Evolutionary conservation across 345 rosid species (phyloP), one percentile per base, ranked within the genome.

Genomic region (Aquilaria yunnanensis): DNA sequence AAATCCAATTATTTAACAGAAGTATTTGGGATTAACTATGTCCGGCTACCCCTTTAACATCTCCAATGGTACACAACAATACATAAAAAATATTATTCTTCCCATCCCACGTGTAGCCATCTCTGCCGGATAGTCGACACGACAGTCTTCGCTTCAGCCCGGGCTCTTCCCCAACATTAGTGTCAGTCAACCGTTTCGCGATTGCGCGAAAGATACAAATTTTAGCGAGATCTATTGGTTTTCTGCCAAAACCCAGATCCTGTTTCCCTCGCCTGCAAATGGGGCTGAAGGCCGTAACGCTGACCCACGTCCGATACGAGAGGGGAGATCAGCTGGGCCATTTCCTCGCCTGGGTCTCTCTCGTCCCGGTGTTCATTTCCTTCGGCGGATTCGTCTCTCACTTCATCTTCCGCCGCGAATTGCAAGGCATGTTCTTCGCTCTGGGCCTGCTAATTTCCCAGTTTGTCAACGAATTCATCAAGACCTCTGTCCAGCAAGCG

Each of bases 301-400:
- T 85, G n/a, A 88, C 96, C 6, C 96, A 88, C 74, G 96, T 94
- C 54, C 81, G 99, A 2, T 94, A 90, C 81, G 80, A 56, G 6
- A 80, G 75, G 34, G 96, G 96, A 10, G 97, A 94, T 49, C 85
- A 34, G 45, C 60, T 94, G 12, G 97, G 97, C 34, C 90, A 85
- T 57, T 88, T 91, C 76, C 84, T 94, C 9, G 97, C 93, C 5
- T 94, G 97, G 96, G 71, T 91, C 72, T 94, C 99, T 0, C 90
- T 94, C 14, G 79, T 87, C 32, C 97, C 96, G 0, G 92, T 91
- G 62, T 94, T 94, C 83, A 89, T 95, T 57, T 78, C 86, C 72
- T 75, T 95, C 12, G 92, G 95, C 2, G 99, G 99, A 10, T 95
- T 95, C 75, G 76, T 89, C 46, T 80, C 96, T 16, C 93, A 95